Percentiles rank a stretch among this genome's conserved stretches.
Conservation (phyloP, 768 basidiomycete genomes). For the Ramaria sp. region DNA sequence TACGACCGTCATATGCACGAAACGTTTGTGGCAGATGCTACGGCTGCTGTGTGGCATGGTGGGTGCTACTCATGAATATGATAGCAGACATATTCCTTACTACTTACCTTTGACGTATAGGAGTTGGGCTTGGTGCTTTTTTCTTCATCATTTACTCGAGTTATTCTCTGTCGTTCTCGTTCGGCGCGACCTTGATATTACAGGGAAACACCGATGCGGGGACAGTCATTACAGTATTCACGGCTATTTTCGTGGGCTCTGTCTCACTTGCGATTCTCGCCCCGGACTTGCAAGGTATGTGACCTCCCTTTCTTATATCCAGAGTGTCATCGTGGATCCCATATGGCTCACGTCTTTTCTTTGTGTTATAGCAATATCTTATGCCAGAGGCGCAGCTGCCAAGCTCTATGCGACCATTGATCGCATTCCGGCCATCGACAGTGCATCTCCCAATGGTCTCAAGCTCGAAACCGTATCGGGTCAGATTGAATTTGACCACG, state of each 20-base stretch:
- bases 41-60: constrained; percentile 43
- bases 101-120: constrained; percentile 4
- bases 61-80: not conserved
- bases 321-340: too few relatives aligned
- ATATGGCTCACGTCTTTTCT: too few relatives aligned
- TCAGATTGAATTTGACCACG: constrained; percentile 59
- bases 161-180: constrained; percentile 78
- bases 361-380: constrained; percentile 44
- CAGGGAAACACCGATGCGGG: constrained; percentile 53
- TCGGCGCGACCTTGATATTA: constrained; percentile 79
- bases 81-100: not conserved
- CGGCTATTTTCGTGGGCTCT: constrained; percentile 78
- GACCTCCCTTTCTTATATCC: too few relatives aligned
- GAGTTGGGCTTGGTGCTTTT: constrained; percentile 51
- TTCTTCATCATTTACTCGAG: constrained; percentile 76
- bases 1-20: constrained; percentile 54
- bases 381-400: constrained; percentile 74
- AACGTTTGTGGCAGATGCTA: constrained; percentile 43
- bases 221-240: constrained; percentile 74
- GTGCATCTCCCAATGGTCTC: constrained; percentile 45
- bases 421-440: constrained; percentile 74
- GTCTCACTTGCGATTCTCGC: constrained; percentile 80
- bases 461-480: constrained; percentile 62
- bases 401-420: constrained; percentile 86
- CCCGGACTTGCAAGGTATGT: constrained; percentile 74